Evolutionary conservation across 164 flowering plant genomes (phyloP).

Genomic region (Houttuynia cordata): DNA sequence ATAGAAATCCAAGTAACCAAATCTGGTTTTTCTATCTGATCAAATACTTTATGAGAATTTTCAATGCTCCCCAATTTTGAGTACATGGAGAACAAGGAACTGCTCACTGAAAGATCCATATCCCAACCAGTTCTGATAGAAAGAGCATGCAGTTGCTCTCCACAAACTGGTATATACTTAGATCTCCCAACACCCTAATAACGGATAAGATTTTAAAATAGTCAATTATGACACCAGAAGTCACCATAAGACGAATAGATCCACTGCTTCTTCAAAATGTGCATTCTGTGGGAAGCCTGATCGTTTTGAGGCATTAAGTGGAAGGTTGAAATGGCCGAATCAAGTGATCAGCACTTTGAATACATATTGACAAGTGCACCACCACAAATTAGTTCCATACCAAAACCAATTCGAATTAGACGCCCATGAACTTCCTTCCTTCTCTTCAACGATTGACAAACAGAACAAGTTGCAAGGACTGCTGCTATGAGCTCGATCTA

Average conservation of each 20-base stretch:
- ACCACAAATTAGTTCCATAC: constrained; percentile 19
- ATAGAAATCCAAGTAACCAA: constrained; percentile 58
- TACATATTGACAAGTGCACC: constrained; percentile 60
- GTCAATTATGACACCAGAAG: constrained; percentile 29
- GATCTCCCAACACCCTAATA: constrained; percentile 29
- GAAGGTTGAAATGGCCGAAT: constrained; percentile 38
- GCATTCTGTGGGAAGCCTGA: constrained; percentile 53
- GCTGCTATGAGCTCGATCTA: constrained; percentile 38
- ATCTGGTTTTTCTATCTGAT: constrained; percentile 46
- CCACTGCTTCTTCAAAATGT: constrained; percentile 32
- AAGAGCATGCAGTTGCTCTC: constrained; percentile 42
- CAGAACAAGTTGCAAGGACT: constrained; percentile 40
- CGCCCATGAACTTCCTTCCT: constrained; percentile 71
- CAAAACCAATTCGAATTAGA: constrained; percentile 38
- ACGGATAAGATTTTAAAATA: constrained; percentile 49
- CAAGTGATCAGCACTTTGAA: constrained; percentile 42
- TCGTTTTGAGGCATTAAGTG: constrained; percentile 42
- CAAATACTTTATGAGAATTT: constrained; percentile 46
- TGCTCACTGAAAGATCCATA: constrained; percentile 45
- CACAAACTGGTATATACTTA: constrained; percentile 21
- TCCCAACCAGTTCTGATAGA: constrained; percentile 40
- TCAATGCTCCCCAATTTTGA: constrained; percentile 54
- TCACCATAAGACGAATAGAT: constrained; percentile 29
- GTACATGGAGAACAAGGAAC: constrained; percentile 56
- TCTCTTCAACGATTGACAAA: constrained; percentile 19